Evolutionary conservation across 805 yeast genomes (phyloP), one percentile per base, ranked within the genome.

Genomic region (Barnettozyma sp.): DNA sequence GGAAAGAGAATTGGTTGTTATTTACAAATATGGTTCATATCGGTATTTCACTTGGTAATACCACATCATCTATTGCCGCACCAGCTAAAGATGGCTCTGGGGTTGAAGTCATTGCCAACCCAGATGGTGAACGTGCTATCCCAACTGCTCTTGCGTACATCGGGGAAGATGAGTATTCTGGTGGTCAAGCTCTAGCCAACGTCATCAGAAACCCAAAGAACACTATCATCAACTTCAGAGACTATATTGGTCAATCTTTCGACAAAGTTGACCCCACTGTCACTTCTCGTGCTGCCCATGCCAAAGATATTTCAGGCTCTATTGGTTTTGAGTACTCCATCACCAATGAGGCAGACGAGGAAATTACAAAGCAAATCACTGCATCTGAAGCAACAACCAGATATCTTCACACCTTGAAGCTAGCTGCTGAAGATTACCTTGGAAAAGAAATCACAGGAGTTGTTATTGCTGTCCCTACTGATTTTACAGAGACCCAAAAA

Each of bases 91-190:
- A 90, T 55, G 97, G 96, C 44, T 83, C 82, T 60, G 46, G 46
- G 22, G 92, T 86, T 45, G 97, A 92, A 58, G 95, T 92, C 48
- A 90, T 92, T 60, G 98, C 98, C 49, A 90, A 92, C 76, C 96
- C 94, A 49, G 98, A 92, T 58, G 98, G 98, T 62, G 97, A 92
- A 66, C 85, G 97, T 68, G 74, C 90, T 42, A 92, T 92, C 58
- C 95, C 97, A 43, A 82, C 97, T 20, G 82, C 83, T 41, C 71
- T 92, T 43, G 78, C 97, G 14, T 92, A 88, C 60, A 87, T 87
- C 40, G 96, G 94, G 42, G 81, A 73, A 38, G 97, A 92, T 59
- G 97, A 92, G 68, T 92, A 85, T 66, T 97, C 92, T 58, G 98
- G 98, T 42, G 82, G 86, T 41, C 97, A 92, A 68, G 98, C 97